Conservation (phyloP, 148 eudicot species). For the Agrostemma githago region DNA sequence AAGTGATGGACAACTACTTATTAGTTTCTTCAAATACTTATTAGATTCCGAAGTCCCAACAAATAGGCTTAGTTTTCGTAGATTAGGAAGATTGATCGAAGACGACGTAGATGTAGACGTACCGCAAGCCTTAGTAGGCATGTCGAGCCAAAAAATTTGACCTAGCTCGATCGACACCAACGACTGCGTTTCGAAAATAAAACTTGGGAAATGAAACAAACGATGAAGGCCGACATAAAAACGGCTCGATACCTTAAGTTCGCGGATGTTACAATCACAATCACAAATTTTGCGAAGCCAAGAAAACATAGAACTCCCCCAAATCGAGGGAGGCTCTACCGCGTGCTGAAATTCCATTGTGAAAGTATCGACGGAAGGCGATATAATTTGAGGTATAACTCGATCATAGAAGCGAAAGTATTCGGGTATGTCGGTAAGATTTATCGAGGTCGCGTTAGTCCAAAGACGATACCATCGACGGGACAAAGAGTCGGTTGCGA, state of each 20-base stretch:
- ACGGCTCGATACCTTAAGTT: neutral
- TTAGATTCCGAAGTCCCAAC: neutral
- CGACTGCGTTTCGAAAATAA: slow-evolving; percentile 3
- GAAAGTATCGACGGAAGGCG: neutral
- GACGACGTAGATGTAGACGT: too few species aligned
- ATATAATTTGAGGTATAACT: neutral
- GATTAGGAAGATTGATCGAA: neutral
- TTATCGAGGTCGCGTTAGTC: neutral
- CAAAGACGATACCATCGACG: neutral
- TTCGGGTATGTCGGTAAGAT: neutral
- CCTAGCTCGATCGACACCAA: neutral
- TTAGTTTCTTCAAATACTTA: neutral
- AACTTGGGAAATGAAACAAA: neutral
- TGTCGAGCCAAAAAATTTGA: neutral
- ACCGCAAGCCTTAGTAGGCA: neutral
- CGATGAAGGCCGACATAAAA: neutral
- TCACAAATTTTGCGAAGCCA: neutral
- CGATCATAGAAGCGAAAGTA: neutral
- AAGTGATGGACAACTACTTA: neutral
- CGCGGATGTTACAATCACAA: neutral
- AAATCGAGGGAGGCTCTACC: neutral
- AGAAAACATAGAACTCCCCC: too few species aligned
- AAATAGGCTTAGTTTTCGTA: neutral
- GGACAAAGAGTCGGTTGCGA: neutral
- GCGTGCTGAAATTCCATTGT: neutral